phyloP scores from a whole-genome alignment of 306 rosid genomes.

The Gastrolobium villosum region DNA sequence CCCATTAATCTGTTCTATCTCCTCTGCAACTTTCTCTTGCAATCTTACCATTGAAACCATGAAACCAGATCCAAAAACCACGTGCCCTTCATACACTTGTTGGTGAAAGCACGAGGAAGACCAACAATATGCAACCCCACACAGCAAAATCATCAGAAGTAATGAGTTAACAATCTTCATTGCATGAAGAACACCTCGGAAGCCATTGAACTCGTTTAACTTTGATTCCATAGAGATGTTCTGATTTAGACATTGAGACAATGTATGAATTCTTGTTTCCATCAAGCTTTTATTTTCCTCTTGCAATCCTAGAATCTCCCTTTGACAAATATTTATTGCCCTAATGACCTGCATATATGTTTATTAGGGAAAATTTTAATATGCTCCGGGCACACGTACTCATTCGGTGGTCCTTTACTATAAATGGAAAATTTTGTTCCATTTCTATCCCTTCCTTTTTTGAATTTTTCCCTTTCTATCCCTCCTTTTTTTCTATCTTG shows the following conservation, averaged over 20 bases:
- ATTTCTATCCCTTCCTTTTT: too few relatives aligned
- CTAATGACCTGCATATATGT: constrained; percentile 56
- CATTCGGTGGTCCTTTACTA: too few relatives aligned
- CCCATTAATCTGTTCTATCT: constrained; percentile 55
- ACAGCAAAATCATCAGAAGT: constrained; percentile 66
- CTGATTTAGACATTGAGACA: constrained; percentile 52
- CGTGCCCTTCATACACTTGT: constrained; percentile 46
- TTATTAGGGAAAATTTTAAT: too few relatives aligned
- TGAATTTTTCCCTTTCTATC: too few relatives aligned
- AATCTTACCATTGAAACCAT: constrained; percentile 59
- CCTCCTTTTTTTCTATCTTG: too few relatives aligned
- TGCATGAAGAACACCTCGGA: constrained; percentile 73
- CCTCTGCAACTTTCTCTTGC: constrained; percentile 61
- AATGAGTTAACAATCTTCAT: constrained; percentile 69
- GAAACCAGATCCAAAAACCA: constrained; percentile 56
- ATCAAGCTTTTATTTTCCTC: constrained; percentile 64
- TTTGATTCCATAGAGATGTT: constrained; percentile 56
- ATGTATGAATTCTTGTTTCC: constrained; percentile 66
- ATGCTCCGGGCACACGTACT: too few relatives aligned
- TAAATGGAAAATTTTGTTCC: too few relatives aligned
- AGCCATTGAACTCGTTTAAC: constrained; percentile 71
- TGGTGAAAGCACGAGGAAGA: constrained; percentile 60
- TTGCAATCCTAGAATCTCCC: constrained; percentile 63
- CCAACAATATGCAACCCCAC: constrained; percentile 64
- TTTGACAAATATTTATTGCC: constrained; percentile 60